phyloP scores from a whole-genome alignment of 768 basidiomycete genomes.

The Epithele typhae region DNA sequence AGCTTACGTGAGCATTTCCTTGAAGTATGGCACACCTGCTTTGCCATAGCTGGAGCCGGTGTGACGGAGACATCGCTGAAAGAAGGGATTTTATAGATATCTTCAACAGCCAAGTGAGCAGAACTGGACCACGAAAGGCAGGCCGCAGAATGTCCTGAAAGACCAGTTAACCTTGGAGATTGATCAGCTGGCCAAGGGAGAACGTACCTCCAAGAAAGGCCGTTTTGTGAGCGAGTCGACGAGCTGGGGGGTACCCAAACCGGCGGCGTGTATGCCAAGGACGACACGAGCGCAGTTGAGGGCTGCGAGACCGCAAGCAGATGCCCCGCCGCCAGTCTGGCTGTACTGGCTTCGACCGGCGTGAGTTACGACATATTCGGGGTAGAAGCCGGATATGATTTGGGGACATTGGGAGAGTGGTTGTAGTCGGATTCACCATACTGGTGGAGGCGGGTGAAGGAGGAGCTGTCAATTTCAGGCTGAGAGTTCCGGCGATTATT shows the following conservation, averaged over 20 bases:
- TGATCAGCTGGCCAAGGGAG: conserved; percentile 3
- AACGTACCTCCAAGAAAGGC: conserved; percentile 35
- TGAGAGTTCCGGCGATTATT: no score
- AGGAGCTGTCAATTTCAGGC: no score
- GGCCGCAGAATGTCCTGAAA: conserved; percentile 52
- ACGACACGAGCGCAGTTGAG: conserved; percentile 57
- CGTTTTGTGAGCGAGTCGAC: conserved; percentile 31
- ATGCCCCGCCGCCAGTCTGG: conserved; percentile 33
- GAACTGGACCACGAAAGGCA: conserved; percentile 52
- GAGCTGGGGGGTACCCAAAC: conserved; percentile 26
- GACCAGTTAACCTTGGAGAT: background rate
- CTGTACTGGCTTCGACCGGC: conserved; percentile 54
- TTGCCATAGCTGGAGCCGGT: conserved; percentile 32
- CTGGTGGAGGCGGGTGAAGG: no score
- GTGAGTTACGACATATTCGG: conserved; percentile 37
- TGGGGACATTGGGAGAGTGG: no score
- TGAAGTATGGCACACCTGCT: conserved; percentile 37
- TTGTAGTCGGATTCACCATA: no score
- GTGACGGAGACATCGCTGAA: conserved; percentile 36
- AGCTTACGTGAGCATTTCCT: conserved; percentile 26
- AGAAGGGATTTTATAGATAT: conserved; percentile 47
- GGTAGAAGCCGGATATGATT: conserved; percentile 1
- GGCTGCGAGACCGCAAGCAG: conserved; percentile 65
- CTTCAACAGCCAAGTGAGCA: conserved; percentile 53
- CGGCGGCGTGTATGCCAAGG: conserved; percentile 34